Evolutionary conservation across 805 yeast species (phyloP).

Genomic region (Ogataea kodamae): DNA sequence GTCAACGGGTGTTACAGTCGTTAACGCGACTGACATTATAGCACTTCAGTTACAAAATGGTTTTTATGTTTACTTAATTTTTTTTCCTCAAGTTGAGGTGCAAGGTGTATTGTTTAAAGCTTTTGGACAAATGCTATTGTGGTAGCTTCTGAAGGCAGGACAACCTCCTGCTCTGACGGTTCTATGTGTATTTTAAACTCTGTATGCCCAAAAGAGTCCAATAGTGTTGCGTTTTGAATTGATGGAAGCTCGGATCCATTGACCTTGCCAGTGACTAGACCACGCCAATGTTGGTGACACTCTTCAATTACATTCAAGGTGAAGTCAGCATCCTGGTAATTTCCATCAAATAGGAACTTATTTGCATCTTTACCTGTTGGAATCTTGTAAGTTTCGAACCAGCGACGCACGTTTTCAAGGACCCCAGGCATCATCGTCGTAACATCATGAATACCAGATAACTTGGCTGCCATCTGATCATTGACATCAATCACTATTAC

Average conservation of each 20-base stretch:
- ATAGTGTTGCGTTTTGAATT: conserved; percentile 39
- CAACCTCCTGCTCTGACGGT: conserved; percentile 28
- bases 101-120: conserved; percentile 18
- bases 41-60: not conserved
- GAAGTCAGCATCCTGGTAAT: conserved; percentile 53
- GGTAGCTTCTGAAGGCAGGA: conserved; percentile 39
- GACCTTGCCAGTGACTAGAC: conserved; percentile 44
- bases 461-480: conserved; percentile 60
- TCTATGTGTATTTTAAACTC: conserved; percentile 29
- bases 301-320: conserved; percentile 61
- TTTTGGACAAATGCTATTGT: conserved; percentile 25
- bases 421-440: conserved; percentile 67
- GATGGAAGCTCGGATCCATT: conserved; percentile 32
- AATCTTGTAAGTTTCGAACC: conserved; percentile 82
- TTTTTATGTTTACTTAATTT: conserved; percentile 10
- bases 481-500: conserved; percentile 63
- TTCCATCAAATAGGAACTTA: conserved; percentile 70
- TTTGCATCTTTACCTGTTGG: conserved; percentile 81
- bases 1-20: conserved; percentile 1
- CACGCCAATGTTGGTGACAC: conserved; percentile 67
- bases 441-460: conserved; percentile 67
- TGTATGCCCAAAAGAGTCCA: conserved; percentile 22
- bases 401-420: conserved; percentile 60
- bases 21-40: conserved; percentile 2
- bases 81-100: conserved; percentile 5